Evolutionary conservation across 768 basidiomycete species (phyloP).

Genomic region (Suillus occidentalis): DNA sequence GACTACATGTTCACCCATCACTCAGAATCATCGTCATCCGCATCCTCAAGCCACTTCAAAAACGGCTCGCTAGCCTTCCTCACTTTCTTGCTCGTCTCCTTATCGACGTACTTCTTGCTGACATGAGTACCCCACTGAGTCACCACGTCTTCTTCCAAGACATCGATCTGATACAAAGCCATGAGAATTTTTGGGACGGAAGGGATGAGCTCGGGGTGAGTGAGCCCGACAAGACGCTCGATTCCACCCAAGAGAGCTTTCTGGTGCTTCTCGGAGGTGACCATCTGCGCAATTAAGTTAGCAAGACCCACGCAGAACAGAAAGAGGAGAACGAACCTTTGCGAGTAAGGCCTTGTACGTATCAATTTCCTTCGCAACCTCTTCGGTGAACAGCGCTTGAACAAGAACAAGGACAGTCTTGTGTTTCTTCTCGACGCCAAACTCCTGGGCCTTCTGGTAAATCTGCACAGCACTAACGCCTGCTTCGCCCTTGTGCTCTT

Average conservation of each 20-base stretch:
- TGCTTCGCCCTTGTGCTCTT: constrained; percentile 56
- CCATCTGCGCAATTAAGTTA: constrained; percentile 53
- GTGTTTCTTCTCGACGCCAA: constrained; percentile 94
- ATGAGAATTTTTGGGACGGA: constrained; percentile 89
- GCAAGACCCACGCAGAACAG: background rate
- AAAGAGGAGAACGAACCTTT: constrained; percentile 52
- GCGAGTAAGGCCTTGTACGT: constrained; percentile 68
- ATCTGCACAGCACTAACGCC: constrained; percentile 54
- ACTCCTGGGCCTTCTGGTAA: constrained; percentile 86
- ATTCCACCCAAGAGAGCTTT: constrained; percentile 92
- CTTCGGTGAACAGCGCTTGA: constrained; percentile 78
- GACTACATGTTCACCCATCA: constrained; percentile 33
- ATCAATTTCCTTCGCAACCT: constrained; percentile 64
- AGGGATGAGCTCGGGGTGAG: constrained; percentile 68
- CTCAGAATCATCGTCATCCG: constrained; percentile 66
- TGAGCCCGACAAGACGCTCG: constrained; percentile 80
- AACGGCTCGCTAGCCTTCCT: constrained; percentile 95
- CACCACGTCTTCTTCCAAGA: constrained; percentile 89
- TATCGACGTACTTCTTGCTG: constrained; percentile 95
- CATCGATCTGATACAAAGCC: constrained; percentile 88
- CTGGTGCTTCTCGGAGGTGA: constrained; percentile 92
- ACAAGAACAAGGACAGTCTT: constrained; percentile 82
- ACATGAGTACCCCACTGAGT: constrained; percentile 95
- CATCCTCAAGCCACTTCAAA: constrained; percentile 93
- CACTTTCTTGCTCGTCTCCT: constrained; percentile 93